Conservation (phyloP, 306 rosid genomes). For the Dicorynia guianensis region DNA sequence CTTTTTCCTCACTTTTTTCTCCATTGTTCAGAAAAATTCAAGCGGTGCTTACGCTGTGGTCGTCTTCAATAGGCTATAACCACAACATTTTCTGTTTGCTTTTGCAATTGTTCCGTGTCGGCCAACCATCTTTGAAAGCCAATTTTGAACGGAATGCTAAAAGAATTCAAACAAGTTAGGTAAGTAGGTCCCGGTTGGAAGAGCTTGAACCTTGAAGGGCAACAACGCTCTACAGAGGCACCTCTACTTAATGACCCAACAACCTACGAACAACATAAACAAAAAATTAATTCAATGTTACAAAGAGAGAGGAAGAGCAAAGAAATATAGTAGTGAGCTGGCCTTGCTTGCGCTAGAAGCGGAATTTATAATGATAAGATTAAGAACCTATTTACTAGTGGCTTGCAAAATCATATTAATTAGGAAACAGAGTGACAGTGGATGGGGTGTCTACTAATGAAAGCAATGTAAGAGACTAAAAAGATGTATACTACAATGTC, state of each 20-base stretch:
- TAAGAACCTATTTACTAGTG: background rate
- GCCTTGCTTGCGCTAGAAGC: constrained; percentile 6
- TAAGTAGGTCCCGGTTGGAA: too few relatives aligned
- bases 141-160: background rate
- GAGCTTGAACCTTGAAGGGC: too few relatives aligned
- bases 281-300: background rate
- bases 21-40: too few relatives aligned
- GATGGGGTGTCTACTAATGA: constrained; percentile 11
- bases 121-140: background rate
- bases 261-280: too few relatives aligned
- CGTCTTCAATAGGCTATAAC: too few relatives aligned
- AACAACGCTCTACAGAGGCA: constrained; percentile 13
- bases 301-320: background rate
- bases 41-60: too few relatives aligned
- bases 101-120: constrained; percentile 3
- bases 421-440: background rate
- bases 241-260: too few relatives aligned
- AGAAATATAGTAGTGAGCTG: background rate
- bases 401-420: background rate
- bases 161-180: constrained; percentile 1
- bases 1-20: too few relatives aligned
- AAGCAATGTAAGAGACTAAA: constrained; percentile 15
- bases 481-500: background rate
- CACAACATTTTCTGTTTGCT: constrained; percentile 2
- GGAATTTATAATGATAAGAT: background rate